Evolutionary conservation across 495 filamentous ascomycete species (phyloP).

Genomic region (Talaromyces stipitatus): DNA sequence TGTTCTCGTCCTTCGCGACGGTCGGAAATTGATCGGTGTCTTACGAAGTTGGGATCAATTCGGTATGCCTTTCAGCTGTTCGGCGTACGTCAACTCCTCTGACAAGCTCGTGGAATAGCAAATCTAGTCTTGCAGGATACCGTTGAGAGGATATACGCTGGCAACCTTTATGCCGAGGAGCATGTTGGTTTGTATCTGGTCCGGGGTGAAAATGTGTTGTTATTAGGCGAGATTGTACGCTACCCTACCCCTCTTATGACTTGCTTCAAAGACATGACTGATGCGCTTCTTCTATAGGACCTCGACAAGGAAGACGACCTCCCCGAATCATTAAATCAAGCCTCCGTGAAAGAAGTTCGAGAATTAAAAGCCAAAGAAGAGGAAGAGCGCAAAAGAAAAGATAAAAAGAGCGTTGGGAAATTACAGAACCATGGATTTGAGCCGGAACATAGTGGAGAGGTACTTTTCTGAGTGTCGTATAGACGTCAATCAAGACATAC

Average conservation of each 20-base stretch:
- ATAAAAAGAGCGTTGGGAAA: slow-evolving; percentile 62
- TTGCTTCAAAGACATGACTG: background rate
- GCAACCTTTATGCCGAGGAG: slow-evolving; percentile 69
- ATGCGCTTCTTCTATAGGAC: slow-evolving; percentile 57
- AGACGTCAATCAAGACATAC: background rate
- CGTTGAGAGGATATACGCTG: slow-evolving; percentile 73
- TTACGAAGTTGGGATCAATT: slow-evolving; percentile 97
- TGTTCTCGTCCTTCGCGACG: slow-evolving; percentile 80
- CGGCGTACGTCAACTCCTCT: background rate
- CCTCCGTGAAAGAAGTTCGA: slow-evolving; percentile 60
- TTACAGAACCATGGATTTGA: slow-evolving; percentile 76
- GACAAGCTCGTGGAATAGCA: slow-evolving; percentile 39
- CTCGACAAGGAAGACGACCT: slow-evolving; percentile 89
- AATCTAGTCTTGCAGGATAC: slow-evolving; percentile 93
- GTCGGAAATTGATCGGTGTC: slow-evolving; percentile 86
- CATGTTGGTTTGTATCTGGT: slow-evolving; percentile 79
- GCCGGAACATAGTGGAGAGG: slow-evolving; percentile 72
- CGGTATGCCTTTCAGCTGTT: slow-evolving; percentile 46
- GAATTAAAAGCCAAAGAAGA: slow-evolving; percentile 63
- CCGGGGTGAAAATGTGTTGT: slow-evolving; percentile 84
- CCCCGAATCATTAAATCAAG: slow-evolving; percentile 60
- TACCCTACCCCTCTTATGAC: background rate
- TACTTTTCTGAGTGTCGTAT: slow-evolving; percentile 47
- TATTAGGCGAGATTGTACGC: slow-evolving; percentile 83
- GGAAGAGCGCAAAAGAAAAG: slow-evolving; percentile 56